phyloP scores from a whole-genome alignment of 2,329 filamentous ascomycete genomes.

The Aspergillus sp. region DNA sequence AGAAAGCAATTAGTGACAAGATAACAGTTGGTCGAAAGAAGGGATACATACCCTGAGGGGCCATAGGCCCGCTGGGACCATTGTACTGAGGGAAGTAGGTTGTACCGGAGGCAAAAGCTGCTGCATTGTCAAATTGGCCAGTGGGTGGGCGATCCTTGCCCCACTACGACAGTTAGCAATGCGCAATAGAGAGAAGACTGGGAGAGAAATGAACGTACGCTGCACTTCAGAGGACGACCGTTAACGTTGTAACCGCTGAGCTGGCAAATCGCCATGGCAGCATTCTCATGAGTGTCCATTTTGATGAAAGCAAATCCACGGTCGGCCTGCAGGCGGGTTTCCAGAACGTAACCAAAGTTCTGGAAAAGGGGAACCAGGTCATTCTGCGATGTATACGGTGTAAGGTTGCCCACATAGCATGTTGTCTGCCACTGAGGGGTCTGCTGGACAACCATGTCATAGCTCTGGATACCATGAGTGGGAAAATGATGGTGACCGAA shows the following conservation, averaged over 20 bases:
- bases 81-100: constrained; percentile 93
- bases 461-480: constrained; percentile 91
- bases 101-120: constrained; percentile 70
- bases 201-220: constrained; percentile 59
- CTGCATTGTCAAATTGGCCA: constrained; percentile 75
- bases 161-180: constrained; percentile 58
- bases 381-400: constrained; percentile 93
- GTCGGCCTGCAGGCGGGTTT: constrained; percentile 96
- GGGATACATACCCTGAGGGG: constrained; percentile 46
- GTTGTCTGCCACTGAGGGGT: constrained; percentile 98
- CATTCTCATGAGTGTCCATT: constrained; percentile 98
- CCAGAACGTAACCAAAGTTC: constrained; percentile 95
- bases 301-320: constrained; percentile 98
- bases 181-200: constrained; percentile 9
- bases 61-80: constrained; percentile 59
- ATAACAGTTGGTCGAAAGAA: not conserved
- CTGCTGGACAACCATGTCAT: constrained; percentile 92
- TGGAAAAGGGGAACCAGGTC: constrained; percentile 97
- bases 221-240: constrained; percentile 93
- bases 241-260: constrained; percentile 98
- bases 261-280: constrained; percentile 96
- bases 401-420: constrained; percentile 95
- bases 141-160: constrained; percentile 96
- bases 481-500: constrained; percentile 98
- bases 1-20: constrained; percentile 8